Conservation (phyloP, 495 filamentous ascomycete species). For the Penicillium taxi region DNA sequence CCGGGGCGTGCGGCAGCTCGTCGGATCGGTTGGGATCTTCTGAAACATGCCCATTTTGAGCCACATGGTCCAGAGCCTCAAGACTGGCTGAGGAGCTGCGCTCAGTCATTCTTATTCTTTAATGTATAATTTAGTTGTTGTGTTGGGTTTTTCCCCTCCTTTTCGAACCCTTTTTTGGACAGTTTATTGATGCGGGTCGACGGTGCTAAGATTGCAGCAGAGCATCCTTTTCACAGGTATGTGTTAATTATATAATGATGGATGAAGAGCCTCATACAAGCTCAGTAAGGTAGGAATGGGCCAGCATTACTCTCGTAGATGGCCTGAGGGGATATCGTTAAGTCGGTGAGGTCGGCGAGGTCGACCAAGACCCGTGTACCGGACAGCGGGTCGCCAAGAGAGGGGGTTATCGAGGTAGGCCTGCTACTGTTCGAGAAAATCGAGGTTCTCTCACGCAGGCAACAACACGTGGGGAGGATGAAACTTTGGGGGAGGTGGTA, state of each 20-base stretch:
- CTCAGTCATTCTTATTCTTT: constrained; percentile 31
- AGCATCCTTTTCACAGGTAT: constrained; percentile 13
- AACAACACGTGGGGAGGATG: constrained; percentile 14
- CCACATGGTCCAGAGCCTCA: constrained; percentile 23
- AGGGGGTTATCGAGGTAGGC: constrained; percentile 19
- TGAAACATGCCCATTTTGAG: constrained; percentile 22
- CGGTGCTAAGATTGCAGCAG: constrained; percentile 17
- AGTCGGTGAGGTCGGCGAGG: too few species aligned
- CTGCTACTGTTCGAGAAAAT: constrained; percentile 33
- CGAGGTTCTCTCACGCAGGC: constrained; percentile 9
- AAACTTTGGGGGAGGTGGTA: background rate
- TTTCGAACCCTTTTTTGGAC: too few species aligned
- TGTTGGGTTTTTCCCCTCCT: too few species aligned
- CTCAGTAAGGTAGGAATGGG: constrained; percentile 25
- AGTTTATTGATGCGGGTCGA: constrained; percentile 13
- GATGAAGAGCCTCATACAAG: constrained; percentile 25
- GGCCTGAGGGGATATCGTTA: constrained; percentile 12
- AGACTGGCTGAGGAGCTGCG: constrained; percentile 25
- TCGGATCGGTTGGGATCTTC: constrained; percentile 19
- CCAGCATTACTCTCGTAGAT: constrained; percentile 32
- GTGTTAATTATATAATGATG: constrained; percentile 1
- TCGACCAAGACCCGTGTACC: constrained; percentile 25
- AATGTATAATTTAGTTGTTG: constrained; percentile 6
- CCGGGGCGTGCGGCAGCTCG: constrained; percentile 19
- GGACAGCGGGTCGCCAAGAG: constrained; percentile 22